phyloP scores from a whole-genome alignment of 2,329 filamentous ascomycete species.

The Chrysoporthe puriensis region DNA sequence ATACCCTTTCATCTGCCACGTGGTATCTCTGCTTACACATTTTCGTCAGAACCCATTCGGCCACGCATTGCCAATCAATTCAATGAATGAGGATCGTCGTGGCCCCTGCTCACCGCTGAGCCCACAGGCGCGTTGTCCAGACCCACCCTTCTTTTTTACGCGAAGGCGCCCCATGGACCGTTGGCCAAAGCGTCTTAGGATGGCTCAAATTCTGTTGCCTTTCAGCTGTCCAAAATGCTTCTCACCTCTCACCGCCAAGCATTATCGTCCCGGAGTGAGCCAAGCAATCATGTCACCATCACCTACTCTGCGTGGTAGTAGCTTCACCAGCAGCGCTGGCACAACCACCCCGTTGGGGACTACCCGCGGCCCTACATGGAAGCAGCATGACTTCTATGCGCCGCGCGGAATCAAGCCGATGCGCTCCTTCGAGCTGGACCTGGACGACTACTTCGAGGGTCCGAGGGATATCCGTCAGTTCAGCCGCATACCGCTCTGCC shows the following conservation, averaged over 20 bases:
- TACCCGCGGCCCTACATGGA: slow-evolving; percentile 6
- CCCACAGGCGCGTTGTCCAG: slow-evolving; percentile 14
- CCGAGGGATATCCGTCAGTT: slow-evolving; percentile 73
- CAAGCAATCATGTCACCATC: slow-evolving; percentile 6
- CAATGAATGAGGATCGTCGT: slow-evolving; percentile 10
- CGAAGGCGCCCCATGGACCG: background rate
- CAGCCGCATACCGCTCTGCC: slow-evolving; percentile 76
- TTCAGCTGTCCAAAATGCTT: background rate
- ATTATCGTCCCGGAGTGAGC: background rate
- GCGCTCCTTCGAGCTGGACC: slow-evolving; percentile 37
- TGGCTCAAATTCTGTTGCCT: background rate
- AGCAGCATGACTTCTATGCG: slow-evolving; percentile 17
- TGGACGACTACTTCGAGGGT: slow-evolving; percentile 66
- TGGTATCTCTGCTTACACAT: background rate
- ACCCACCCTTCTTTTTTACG: slow-evolving; percentile 14
- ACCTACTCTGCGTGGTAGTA: slow-evolving; percentile 3
- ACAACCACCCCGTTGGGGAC: background rate
- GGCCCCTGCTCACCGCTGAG: slow-evolving; percentile 18
- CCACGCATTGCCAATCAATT: background rate
- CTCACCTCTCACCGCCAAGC: background rate
- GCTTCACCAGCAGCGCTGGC: slow-evolving; percentile 7
- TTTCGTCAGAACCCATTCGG: background rate
- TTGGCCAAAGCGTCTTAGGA: slow-evolving; percentile 9
- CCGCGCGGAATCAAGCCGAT: slow-evolving; percentile 7
- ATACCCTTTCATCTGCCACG: slow-evolving; percentile 6